Evolutionary conservation across 805 yeast genomes (phyloP).

Genomic region (Yarrowia sp.): DNA sequence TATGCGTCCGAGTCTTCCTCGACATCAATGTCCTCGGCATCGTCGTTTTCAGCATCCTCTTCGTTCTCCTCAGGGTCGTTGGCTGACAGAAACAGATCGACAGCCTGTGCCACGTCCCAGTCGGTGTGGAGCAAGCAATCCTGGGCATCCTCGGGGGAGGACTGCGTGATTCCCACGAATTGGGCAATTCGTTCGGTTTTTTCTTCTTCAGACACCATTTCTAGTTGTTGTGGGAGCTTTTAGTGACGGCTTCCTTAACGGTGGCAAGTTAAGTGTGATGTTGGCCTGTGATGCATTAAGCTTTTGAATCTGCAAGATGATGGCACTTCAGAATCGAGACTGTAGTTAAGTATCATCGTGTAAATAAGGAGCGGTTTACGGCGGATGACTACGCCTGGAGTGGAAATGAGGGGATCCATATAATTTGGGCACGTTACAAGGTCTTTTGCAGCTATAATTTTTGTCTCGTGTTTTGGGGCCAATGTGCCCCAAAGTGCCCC

Average conservation of each 20-base stretch:
- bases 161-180: constrained; percentile 41
- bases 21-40: constrained; percentile 6
- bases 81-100: constrained; percentile 25
- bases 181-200: constrained; percentile 32
- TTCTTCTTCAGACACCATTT: constrained; percentile 27
- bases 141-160: constrained; percentile 42
- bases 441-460: no score
- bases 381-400: not conserved
- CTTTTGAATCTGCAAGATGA: not conserved
- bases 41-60: constrained; percentile 21
- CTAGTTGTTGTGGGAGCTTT: not conserved
- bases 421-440: no score
- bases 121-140: constrained; percentile 39
- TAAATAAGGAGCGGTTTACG: not conserved
- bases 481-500: not conserved
- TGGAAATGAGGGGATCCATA: not conserved
- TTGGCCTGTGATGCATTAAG: not conserved
- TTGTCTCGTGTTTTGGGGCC: not conserved
- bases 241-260: not conserved
- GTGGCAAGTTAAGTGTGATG: constrained; percentile 24
- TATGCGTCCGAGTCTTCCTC: constrained; percentile 2
- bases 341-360: not conserved
- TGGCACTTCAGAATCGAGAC: not conserved
- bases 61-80: constrained; percentile 20
- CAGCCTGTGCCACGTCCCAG: constrained; percentile 35